Evolutionary conservation across 2,329 filamentous ascomycete species (phyloP).

Genomic region (Leptographium procerum): DNA sequence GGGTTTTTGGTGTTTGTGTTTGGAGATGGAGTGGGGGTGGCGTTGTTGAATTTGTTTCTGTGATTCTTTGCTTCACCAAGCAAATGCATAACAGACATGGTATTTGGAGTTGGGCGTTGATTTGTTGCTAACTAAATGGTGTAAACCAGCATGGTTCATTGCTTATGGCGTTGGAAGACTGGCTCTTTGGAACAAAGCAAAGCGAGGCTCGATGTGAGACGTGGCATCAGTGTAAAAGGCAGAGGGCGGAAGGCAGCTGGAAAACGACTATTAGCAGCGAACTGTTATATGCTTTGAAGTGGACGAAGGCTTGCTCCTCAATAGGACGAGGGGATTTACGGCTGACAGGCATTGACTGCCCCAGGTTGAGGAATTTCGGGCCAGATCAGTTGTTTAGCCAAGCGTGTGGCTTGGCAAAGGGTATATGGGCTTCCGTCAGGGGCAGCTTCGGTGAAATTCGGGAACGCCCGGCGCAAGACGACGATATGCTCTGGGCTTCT

Average conservation of each 20-base stretch:
- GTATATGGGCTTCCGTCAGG: neutral
- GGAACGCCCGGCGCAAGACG: neutral
- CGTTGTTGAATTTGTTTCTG: neutral
- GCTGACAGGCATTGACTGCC: neutral
- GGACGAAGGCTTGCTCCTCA: neutral
- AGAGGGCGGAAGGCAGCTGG: neutral
- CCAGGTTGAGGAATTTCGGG: neutral
- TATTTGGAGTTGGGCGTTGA: neutral
- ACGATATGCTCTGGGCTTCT: neutral
- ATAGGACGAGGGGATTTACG: neutral
- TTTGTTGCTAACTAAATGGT: neutral
- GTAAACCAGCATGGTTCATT: neutral
- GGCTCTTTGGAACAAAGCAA: neutral
- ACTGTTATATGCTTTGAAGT: neutral
- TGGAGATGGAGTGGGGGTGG: neutral
- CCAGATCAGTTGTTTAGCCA: neutral
- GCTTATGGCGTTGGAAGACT: slow-evolving; percentile 5
- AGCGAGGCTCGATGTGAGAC: neutral
- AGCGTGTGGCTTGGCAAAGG: neutral
- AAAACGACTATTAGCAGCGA: neutral
- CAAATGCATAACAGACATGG: neutral
- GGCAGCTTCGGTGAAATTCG: neutral
- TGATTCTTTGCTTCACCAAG: neutral
- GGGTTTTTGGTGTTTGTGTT: neutral
- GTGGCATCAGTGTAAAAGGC: neutral